Conservation (phyloP, 305 asterid species). For the Fraxinus sp. region DNA sequence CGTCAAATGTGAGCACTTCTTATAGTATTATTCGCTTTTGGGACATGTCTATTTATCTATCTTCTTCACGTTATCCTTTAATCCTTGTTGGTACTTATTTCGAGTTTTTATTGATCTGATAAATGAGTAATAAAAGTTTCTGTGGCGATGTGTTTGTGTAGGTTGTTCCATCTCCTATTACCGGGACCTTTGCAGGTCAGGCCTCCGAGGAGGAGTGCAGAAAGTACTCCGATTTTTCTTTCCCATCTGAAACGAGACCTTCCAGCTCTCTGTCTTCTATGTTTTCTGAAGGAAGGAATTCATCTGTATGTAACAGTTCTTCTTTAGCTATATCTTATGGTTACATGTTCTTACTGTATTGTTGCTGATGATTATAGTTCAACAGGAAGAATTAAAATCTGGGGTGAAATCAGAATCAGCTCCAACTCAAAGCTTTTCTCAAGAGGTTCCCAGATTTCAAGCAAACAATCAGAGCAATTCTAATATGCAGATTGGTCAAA, state of each 20-base stretch:
- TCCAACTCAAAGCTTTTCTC: slow-evolving; percentile 27
- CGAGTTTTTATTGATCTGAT: neutral
- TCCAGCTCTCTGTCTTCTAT: neutral
- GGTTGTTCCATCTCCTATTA: slow-evolving; percentile 65
- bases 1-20: slow-evolving; percentile 53
- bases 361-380: neutral
- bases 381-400: slow-evolving; percentile 36
- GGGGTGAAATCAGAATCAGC: slow-evolving; percentile 30
- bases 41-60: neutral
- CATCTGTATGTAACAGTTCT: slow-evolving; percentile 32
- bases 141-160: slow-evolving; percentile 22
- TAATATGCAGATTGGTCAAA: slow-evolving; percentile 21
- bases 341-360: neutral
- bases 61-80: neutral
- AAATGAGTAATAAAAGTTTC: neutral
- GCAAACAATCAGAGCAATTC: slow-evolving; percentile 27
- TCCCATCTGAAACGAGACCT: slow-evolving; percentile 45
- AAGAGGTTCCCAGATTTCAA: slow-evolving; percentile 13
- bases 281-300: slow-evolving; percentile 26
- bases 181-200: slow-evolving; percentile 46
- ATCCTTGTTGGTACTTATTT: neutral
- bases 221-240: slow-evolving; percentile 51
- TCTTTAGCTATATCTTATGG: neutral
- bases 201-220: slow-evolving; percentile 36
- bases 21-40: neutral